These are phyloP conservation scores for Kazachstania bromeliacearum DNA, from an alignment of 805 yeast genomes.

Conservation along the genomic window DNA sequence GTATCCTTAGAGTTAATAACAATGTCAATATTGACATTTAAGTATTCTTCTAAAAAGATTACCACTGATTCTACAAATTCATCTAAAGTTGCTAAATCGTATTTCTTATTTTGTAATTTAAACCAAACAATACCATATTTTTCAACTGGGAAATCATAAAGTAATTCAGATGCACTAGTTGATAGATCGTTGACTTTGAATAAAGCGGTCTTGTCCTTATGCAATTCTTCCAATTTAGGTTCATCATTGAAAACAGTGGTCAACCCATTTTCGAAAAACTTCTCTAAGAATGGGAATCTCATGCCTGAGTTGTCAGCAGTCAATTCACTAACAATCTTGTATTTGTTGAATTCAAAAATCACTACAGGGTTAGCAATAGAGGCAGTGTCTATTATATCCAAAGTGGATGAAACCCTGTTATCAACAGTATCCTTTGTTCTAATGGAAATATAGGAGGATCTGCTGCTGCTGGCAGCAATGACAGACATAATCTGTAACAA, in stretches of 20 bases:
- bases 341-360: conserved; percentile 18
- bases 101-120: conserved; percentile 15
- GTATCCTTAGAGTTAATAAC: conserved; percentile 12
- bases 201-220: conserved; percentile 1
- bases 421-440: conserved; percentile 4
- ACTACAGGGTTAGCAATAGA: conserved; percentile 16
- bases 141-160: conserved; percentile 14
- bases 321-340: conserved; percentile 10
- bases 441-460: conserved; percentile 8
- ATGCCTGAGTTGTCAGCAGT: conserved; percentile 5
- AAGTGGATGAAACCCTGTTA: conserved; percentile 1
- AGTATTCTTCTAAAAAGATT: conserved; percentile 17
- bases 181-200: conserved; percentile 11
- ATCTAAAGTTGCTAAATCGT: conserved; percentile 18
- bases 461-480: conserved; percentile 1
- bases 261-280: conserved; percentile 11
- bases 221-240: conserved; percentile 1
- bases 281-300: conserved; percentile 13
- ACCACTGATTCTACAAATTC: conserved; percentile 21
- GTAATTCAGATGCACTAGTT: conserved; percentile 13
- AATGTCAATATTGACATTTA: conserved; percentile 14
- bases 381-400: conserved; percentile 6
- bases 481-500: conserved; percentile 3
- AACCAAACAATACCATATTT: conserved; percentile 17
- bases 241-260: conserved; percentile 10